Conservation (phyloP, 176 grass and related monocot genomes). For the Oryza punctata region DNA sequence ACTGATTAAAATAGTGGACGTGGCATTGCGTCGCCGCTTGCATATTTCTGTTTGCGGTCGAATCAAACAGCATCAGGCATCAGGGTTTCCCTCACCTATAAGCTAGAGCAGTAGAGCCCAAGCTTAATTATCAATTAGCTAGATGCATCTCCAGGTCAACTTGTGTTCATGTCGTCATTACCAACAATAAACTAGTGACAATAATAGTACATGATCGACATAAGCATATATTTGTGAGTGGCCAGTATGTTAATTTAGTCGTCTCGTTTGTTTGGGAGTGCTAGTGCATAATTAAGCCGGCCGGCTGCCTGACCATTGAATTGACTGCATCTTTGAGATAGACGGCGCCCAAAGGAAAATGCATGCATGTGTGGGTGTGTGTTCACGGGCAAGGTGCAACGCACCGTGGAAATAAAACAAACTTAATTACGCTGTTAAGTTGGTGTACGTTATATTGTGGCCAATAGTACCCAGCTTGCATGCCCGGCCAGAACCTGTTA, state of each 20-base stretch:
- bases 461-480: not conserved
- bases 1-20: not conserved
- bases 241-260: not conserved
- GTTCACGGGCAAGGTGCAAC: not conserved
- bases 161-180: not conserved
- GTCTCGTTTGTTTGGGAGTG: not conserved
- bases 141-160: constrained; percentile 7
- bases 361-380: not conserved
- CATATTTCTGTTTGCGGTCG: not conserved
- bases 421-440: not conserved
- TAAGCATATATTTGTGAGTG: not conserved
- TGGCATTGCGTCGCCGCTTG: constrained; percentile 35
- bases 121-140: not conserved
- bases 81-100: not conserved
- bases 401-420: not conserved
- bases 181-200: not conserved
- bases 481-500: not conserved
- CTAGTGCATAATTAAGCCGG: too few relatives aligned
- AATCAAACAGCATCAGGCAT: not conserved
- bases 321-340: constrained; percentile 27
- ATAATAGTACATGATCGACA: not conserved
- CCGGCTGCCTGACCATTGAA: constrained; percentile 7
- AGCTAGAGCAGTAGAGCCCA: not conserved
- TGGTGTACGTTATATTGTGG: too few relatives aligned
- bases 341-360: not conserved